These are phyloP conservation scores for Purpureocillium lavendulum DNA, from an alignment of 2,329 filamentous ascomycete species.

Conservation along the genomic window DNA sequence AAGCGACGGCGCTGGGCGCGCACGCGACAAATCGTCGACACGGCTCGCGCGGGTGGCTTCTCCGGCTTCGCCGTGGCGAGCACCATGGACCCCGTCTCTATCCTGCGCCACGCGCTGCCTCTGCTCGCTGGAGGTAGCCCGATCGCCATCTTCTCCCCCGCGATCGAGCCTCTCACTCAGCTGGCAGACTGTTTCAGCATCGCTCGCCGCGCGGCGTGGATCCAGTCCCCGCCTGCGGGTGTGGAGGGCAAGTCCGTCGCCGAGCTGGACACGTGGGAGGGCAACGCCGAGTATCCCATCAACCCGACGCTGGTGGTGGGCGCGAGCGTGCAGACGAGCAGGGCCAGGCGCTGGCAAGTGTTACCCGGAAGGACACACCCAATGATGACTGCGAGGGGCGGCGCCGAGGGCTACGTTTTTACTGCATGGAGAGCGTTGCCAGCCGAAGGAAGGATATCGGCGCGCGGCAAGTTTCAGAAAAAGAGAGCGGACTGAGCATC, in stretches of 20 bases:
- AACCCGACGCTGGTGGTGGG: conserved; percentile 81
- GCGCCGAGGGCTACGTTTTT: conserved; percentile 84
- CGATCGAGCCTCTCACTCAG: conserved; percentile 67
- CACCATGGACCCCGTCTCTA: conserved; percentile 69
- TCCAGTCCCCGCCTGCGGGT: conserved; percentile 40
- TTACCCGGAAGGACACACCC: conserved; percentile 88
- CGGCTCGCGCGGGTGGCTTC: conserved; percentile 67
- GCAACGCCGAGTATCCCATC: conserved; percentile 71
- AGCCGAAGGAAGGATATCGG: conserved; percentile 69
- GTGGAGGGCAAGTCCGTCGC: conserved; percentile 32
- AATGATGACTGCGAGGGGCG: conserved; percentile 81
- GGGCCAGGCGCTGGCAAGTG: conserved; percentile 80
- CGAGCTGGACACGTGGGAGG: conserved; percentile 47
- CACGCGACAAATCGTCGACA: conserved; percentile 63
- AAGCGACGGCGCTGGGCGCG: conserved; percentile 80
- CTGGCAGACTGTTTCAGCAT: conserved; percentile 82
- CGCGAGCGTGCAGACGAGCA: conserved; percentile 70
- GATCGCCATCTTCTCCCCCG: conserved; percentile 77
- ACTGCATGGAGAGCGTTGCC: conserved; percentile 77
- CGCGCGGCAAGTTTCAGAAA: conserved; percentile 70
- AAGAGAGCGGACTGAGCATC: conserved; percentile 28
- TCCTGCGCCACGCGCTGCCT: conserved; percentile 69
- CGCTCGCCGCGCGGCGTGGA: conserved; percentile 68
- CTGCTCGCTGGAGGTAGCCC: conserved; percentile 76
- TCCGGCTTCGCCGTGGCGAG: conserved; percentile 77